Evolutionary conservation across 2,329 filamentous ascomycete genomes (phyloP).

Genomic region (Aspergillus jensenii): DNA sequence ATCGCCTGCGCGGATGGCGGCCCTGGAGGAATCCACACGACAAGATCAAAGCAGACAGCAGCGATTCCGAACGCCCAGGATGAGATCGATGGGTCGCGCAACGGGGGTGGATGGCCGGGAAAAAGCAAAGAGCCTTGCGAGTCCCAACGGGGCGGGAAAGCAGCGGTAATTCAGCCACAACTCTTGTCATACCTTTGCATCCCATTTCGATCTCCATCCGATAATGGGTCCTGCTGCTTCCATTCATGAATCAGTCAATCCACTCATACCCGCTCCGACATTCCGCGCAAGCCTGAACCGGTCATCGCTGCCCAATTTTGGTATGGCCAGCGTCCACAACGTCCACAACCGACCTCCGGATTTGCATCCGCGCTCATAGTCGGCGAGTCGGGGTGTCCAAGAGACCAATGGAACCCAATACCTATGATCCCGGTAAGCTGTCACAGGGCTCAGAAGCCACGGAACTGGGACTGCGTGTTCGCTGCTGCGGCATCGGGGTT

Average conservation of each 20-base stretch:
- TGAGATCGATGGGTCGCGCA: neutral
- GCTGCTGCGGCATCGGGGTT: constrained; percentile 1
- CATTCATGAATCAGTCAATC: neutral
- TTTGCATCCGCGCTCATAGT: neutral
- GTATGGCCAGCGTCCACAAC: neutral
- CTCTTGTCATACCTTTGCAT: neutral
- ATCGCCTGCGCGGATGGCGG: neutral
- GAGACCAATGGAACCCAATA: constrained; percentile 1
- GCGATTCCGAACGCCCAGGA: neutral
- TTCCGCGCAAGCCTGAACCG: neutral
- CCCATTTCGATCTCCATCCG: neutral
- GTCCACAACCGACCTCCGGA: neutral
- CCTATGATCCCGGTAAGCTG: constrained; percentile 1
- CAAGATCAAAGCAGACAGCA: neutral
- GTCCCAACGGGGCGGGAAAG: constrained; percentile 1
- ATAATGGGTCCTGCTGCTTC: neutral
- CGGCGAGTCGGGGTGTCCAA: neutral
- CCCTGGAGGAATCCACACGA: neutral
- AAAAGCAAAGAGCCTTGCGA: neutral
- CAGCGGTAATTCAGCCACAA: constrained; percentile 1
- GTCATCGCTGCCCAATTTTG: constrained; percentile 7
- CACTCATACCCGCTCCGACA: neutral
- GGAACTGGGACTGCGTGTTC: constrained; percentile 4
- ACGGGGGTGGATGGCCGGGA: neutral
- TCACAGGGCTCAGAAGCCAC: constrained; percentile 3